These are phyloP conservation scores for Climacium dendroides DNA, from an alignment of 225 moss, liverwort and hornwort species.

Conservation along the genomic window DNA sequence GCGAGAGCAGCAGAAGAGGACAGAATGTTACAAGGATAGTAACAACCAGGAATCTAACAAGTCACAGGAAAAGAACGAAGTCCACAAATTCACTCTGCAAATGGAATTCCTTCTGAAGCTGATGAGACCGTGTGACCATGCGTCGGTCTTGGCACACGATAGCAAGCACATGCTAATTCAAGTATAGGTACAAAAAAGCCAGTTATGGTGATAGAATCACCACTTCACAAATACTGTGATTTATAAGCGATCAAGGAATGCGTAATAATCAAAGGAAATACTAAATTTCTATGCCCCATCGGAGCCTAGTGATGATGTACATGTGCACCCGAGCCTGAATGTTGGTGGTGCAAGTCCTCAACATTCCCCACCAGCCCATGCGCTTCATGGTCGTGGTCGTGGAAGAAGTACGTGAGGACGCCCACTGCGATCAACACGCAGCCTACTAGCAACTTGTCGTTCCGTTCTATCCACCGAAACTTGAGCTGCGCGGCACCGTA, in stretches of 20 bases:
- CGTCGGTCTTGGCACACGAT: not conserved
- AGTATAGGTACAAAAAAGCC: not conserved
- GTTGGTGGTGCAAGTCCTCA: conserved; percentile 17
- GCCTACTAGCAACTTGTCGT: conserved; percentile 87
- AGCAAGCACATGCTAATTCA: not conserved
- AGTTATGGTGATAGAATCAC: not conserved
- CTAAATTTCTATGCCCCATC: not conserved
- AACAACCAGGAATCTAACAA: not conserved
- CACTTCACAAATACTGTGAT: not conserved
- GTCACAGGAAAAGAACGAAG: not conserved
- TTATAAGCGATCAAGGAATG: not conserved
- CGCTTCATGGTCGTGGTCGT: conserved; percentile 41
- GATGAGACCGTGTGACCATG: not conserved
- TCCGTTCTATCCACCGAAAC: conserved; percentile 93
- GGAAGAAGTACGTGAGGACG: conserved; percentile 79
- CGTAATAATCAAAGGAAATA: not conserved
- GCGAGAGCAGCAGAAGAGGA: not conserved
- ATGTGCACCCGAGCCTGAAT: not conserved
- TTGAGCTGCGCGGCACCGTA: conserved; percentile 97
- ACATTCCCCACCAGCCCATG: not conserved
- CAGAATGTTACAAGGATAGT: not conserved
- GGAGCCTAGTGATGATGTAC: conserved; percentile 13
- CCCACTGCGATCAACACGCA: conserved; percentile 80
- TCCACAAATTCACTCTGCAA: not conserved
- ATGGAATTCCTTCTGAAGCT: not conserved